Conservation (phyloP, 2,329 filamentous ascomycete genomes). For the Ophiosphaerella korrae region DNA sequence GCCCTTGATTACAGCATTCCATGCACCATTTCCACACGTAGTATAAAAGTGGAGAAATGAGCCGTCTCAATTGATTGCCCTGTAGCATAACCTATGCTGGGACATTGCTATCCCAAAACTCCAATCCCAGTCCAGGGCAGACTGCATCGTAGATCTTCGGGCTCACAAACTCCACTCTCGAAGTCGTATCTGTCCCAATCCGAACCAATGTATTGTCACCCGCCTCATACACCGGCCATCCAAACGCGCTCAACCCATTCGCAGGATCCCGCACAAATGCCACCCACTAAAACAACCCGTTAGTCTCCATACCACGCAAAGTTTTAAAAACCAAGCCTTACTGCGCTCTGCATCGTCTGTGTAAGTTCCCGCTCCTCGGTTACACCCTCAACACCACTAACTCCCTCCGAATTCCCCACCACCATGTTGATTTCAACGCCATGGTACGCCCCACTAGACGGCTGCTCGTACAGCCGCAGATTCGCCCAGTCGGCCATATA, state of each 20-base stretch:
- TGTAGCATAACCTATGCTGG: neutral
- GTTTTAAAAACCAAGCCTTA: too few species aligned
- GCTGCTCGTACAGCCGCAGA: neutral
- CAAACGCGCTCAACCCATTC: neutral
- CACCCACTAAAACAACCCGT: neutral
- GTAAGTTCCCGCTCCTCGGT: too few species aligned
- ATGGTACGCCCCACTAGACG: slow-evolving; percentile 14
- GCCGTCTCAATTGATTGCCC: too few species aligned
- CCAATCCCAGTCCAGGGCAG: neutral
- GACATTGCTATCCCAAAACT: neutral
- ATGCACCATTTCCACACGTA: too few species aligned
- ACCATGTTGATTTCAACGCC: slow-evolving; percentile 15
- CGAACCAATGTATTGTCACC: neutral
- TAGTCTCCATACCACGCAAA: neutral
- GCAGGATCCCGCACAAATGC: slow-evolving; percentile 4
- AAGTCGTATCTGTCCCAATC: neutral
- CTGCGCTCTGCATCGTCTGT: too few species aligned
- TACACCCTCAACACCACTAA: neutral
- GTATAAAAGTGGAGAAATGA: too few species aligned
- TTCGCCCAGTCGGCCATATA: slow-evolving; percentile 9
- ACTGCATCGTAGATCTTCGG: neutral
- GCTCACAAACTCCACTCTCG: neutral
- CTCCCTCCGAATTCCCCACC: slow-evolving; percentile 10
- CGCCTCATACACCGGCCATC: neutral
- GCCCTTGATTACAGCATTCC: too few species aligned